Percentiles rank a stretch among this genome's conserved stretches.
phyloP scores from a whole-genome alignment of 176 grass and related monocot genomes.

The Rhynchospora pubera region DNA sequence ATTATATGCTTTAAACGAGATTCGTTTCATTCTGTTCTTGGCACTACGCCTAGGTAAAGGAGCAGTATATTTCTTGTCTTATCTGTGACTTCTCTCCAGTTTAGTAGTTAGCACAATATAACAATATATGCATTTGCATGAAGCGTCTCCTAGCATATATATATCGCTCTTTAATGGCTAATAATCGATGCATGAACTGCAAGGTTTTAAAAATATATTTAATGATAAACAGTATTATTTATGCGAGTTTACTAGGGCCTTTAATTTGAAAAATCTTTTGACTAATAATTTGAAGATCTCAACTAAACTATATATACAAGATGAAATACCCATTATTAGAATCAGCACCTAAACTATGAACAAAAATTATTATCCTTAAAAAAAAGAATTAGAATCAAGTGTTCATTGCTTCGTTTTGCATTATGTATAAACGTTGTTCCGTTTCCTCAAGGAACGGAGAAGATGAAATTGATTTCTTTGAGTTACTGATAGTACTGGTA shows the following conservation, averaged over 20 bases:
- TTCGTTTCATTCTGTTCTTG: slow-evolving; percentile 14
- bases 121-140: not conserved
- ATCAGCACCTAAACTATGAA: too few relatives aligned
- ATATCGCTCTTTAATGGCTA: not conserved
- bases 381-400: not conserved
- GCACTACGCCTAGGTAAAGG: not conserved
- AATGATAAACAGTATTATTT: too few relatives aligned
- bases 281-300: not conserved
- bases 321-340: too few relatives aligned
- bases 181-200: not conserved
- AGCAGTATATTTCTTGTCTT: not conserved
- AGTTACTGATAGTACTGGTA: not conserved
- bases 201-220: too few relatives aligned
- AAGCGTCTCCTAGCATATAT: not conserved
- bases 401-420: not conserved
- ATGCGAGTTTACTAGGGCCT: too few relatives aligned
- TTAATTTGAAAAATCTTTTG: not conserved
- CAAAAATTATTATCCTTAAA: not conserved
- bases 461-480: not conserved
- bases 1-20: slow-evolving; percentile 27
- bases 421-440: not conserved
- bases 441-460: slow-evolving; percentile 8
- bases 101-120: not conserved
- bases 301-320: not conserved
- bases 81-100: slow-evolving; percentile 1